These are phyloP conservation scores for Nymphaea colorata DNA, from an alignment of 164 flowering plant genomes.

Conservation along the genomic window DNA sequence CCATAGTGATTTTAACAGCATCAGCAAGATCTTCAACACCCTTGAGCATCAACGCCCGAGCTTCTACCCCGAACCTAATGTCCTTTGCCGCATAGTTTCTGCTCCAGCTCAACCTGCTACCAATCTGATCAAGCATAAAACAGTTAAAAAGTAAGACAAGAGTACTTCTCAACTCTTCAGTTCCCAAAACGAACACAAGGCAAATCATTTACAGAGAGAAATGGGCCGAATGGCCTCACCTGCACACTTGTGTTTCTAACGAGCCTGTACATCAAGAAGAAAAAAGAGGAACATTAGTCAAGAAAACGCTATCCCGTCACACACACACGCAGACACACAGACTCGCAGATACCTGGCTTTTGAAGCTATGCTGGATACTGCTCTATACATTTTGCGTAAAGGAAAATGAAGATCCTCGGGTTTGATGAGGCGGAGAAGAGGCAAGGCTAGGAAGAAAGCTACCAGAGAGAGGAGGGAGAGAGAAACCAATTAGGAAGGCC, in stretches of 20 bases:
- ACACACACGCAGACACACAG: constrained; percentile 3
- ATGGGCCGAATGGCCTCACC: constrained; percentile 10
- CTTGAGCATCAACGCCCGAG: constrained; percentile 80
- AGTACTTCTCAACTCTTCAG: neutral
- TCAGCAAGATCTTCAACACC: constrained; percentile 97
- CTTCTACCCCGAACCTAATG: constrained; percentile 80
- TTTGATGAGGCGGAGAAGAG: too few species aligned
- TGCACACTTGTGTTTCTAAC: constrained; percentile 9
- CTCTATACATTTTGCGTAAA: constrained; percentile 16
- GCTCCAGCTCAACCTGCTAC: constrained; percentile 60
- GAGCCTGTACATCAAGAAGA: constrained; percentile 3
- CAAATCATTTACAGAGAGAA: neutral
- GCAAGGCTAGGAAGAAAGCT: neutral
- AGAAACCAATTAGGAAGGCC: neutral
- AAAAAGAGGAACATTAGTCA: neutral
- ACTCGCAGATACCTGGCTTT: constrained; percentile 15
- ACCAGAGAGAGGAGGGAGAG: neutral
- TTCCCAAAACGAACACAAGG: neutral
- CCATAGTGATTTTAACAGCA: constrained; percentile 97
- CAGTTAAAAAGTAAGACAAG: neutral
- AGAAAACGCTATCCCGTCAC: neutral
- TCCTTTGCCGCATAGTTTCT: constrained; percentile 96
- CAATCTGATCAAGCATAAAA: constrained; percentile 27
- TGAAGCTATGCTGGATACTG: constrained; percentile 19
- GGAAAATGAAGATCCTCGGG: neutral